Conservation (phyloP, 148 eudicot genomes). For the Rhododendron griersonianum region DNA sequence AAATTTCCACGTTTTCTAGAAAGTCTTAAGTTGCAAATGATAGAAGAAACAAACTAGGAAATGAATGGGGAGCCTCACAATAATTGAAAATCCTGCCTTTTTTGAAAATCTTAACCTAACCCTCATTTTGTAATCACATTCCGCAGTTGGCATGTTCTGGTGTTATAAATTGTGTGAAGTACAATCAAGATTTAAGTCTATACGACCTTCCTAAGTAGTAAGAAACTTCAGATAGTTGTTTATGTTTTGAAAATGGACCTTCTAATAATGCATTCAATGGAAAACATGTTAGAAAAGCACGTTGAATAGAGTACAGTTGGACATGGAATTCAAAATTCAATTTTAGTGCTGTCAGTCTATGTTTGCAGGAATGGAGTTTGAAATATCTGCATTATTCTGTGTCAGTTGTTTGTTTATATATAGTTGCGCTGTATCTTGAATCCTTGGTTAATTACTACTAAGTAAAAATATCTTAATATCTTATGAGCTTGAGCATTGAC, state of each 20-base stretch:
- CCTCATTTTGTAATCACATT: background rate
- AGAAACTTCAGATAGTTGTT: background rate
- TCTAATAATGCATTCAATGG: background rate
- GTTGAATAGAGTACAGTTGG: background rate
- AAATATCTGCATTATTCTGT: background rate
- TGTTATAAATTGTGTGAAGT: background rate
- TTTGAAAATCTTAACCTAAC: background rate
- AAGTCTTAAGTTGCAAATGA: background rate
- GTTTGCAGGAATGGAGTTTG: background rate
- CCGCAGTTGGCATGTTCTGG: background rate
- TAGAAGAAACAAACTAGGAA: background rate
- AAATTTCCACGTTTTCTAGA: background rate
- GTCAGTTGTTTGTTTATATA: background rate
- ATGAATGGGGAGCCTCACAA: background rate
- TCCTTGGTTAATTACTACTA: background rate
- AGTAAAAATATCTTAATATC: background rate
- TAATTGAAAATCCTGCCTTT: background rate
- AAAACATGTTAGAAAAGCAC: background rate
- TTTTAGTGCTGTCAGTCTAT: background rate
- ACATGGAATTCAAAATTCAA: background rate
- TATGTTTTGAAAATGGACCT: background rate
- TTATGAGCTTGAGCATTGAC: background rate
- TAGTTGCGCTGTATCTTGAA: background rate
- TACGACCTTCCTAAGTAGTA: background rate
- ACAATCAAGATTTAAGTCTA: background rate